Base-by-base conservation (phyloP, 2,329 filamentous ascomycete species). In the Gyromitra esculenta region DNA sequence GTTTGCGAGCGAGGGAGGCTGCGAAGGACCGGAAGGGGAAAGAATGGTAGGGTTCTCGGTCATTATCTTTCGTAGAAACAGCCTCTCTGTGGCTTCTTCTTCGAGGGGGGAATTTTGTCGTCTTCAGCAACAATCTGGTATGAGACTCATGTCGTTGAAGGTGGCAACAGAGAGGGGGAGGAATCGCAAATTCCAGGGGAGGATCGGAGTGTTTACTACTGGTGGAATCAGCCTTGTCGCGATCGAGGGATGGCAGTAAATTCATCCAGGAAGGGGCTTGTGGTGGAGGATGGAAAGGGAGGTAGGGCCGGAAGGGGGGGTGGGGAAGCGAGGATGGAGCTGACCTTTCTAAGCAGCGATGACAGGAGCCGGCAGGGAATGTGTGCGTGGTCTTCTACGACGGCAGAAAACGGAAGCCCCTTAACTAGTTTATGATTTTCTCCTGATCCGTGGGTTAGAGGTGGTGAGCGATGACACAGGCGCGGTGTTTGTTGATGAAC, bases 11-110 rank as follows among this genome's bases (percentile, higher is more conserved):
- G 77, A 77, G 59, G 77, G 77, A 70, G 78, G 79, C 68, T 80
- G 79, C 74, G 78, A 77, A 66, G 78, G 80, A 77, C 76, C 80
- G 77, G 80, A 77, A 80, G 80, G 77, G 75, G 80, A 80, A 77
- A 78, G 77, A 79, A 79, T 79, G 67, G 80, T 81, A 76, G 75
- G 79, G 80, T 80, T 80, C 78, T 81, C 80, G 79, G 79, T 81
- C 80, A 81, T 81, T 81, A 80, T 81, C 80, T 79, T 80, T 79
- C 78, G 75, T 76, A 78, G 78, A 79, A 78, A 77, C 78, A 80
- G 79, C 80, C 80, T 79, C 78, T 79, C 75, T 79, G 77, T 77
- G 79, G 79, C 78, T 79, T 79, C 73, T 78, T 79, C 76, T 70
- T 78, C 73, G 63, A 75, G 76, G 72, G 64, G 65, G 73, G 70